Conservation (phyloP, 352 stramenopile species). For the Phytophthora nicotianae region DNA sequence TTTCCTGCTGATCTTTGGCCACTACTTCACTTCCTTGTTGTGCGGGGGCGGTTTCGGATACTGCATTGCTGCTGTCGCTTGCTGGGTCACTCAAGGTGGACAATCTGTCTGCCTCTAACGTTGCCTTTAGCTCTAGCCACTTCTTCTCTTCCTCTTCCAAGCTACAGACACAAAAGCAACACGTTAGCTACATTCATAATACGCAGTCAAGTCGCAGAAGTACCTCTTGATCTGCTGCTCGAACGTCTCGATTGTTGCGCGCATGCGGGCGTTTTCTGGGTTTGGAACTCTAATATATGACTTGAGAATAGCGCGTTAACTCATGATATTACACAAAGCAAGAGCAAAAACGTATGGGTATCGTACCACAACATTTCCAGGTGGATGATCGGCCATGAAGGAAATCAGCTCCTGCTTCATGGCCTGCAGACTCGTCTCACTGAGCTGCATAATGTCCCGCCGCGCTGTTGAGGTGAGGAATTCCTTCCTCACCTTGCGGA, state of each 20-base stretch:
- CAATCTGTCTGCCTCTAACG: slow-evolving; percentile 37
- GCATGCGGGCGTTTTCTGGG: slow-evolving; percentile 66
- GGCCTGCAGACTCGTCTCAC: slow-evolving; percentile 66
- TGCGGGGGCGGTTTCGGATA: neutral
- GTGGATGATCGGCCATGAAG: slow-evolving; percentile 59
- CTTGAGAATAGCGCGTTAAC: no score
- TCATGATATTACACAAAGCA: neutral
- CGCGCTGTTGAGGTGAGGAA: slow-evolving; percentile 64
- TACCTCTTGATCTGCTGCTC: slow-evolving; percentile 52
- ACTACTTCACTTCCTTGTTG: slow-evolving; percentile 2
- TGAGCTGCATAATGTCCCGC: slow-evolving; percentile 69
- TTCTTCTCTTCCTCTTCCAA: slow-evolving; percentile 58
- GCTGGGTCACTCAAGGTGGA: slow-evolving; percentile 12
- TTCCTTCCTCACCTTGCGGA: slow-evolving; percentile 72
- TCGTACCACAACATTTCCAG: slow-evolving; percentile 52
- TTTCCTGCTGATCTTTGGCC: slow-evolving; percentile 15
- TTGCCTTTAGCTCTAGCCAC: slow-evolving; percentile 52
- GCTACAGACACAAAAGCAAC: slow-evolving; percentile 22
- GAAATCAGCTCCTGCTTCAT: slow-evolving; percentile 67
- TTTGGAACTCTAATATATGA: slow-evolving; percentile 53
- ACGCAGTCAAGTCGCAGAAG: neutral
- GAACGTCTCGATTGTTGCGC: slow-evolving; percentile 52
- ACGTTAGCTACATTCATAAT: neutral
- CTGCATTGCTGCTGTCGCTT: slow-evolving; percentile 3
- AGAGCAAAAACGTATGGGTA: neutral